Evolutionary conservation across 1,284 basidiomycete species (phyloP).

Genomic region (Cryptococcus sp.): DNA sequence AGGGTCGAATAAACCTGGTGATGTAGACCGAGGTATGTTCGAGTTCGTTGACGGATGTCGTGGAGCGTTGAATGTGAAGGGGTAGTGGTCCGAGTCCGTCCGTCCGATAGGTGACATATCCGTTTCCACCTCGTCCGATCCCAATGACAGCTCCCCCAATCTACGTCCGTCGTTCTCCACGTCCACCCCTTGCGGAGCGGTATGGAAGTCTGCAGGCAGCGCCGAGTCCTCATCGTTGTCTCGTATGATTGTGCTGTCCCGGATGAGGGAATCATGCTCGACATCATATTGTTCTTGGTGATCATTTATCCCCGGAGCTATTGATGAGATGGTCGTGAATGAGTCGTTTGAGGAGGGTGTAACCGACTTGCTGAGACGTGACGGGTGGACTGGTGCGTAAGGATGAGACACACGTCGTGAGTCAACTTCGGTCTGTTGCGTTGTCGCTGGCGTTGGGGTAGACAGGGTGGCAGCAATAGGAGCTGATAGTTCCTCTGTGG

Average conservation of each 20-base stretch:
- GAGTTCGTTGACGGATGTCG: constrained; percentile 12
- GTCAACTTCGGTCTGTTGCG: constrained; percentile 3
- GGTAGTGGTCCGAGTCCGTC: constrained; percentile 57
- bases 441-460: constrained; percentile 24
- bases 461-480: constrained; percentile 4
- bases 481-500: constrained; percentile 10
- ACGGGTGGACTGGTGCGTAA: constrained; percentile 49
- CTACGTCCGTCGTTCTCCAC: constrained; percentile 1
- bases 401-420: constrained; percentile 41
- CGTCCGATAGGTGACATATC: constrained; percentile 46
- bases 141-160: constrained; percentile 10
- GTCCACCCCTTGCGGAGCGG: constrained; percentile 11
- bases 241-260: constrained; percentile 10
- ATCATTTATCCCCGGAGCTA: constrained; percentile 6
- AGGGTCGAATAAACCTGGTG: constrained; percentile 15
- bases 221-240: constrained; percentile 8
- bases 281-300: constrained; percentile 6
- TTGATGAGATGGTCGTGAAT: constrained; percentile 15
- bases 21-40: constrained; percentile 22
- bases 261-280: constrained; percentile 17
- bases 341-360: constrained; percentile 41
- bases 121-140: constrained; percentile 39
- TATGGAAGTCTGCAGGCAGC: constrained; percentile 7
- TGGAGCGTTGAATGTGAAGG: constrained; percentile 75
- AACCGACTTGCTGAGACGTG: constrained; percentile 50